phyloP scores from a whole-genome alignment of 129 eudicot genomes.

The Flaveria ramosissima region DNA sequence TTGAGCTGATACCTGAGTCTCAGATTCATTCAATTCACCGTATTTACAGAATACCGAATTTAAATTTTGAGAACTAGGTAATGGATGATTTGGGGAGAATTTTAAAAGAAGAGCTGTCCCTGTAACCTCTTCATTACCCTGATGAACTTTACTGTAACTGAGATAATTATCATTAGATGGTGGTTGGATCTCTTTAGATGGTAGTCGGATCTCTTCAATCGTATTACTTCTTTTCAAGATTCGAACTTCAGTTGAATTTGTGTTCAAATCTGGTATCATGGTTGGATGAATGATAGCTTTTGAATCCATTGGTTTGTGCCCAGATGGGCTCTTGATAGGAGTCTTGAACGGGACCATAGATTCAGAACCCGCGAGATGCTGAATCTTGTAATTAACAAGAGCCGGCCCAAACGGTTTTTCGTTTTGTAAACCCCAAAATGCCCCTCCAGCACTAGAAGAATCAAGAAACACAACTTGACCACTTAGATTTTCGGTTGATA shows the following conservation, averaged over 20 bases:
- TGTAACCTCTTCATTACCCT: conserved; percentile 33
- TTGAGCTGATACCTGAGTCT: conserved; percentile 35
- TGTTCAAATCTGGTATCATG: conserved; percentile 57
- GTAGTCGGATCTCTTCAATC: conserved; percentile 38
- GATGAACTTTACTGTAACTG: conserved; percentile 21
- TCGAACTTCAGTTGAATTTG: conserved; percentile 37
- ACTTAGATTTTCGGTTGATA: conserved; percentile 26
- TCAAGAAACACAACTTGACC: conserved; percentile 55
- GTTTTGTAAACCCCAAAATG: conserved; percentile 58
- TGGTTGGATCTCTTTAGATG: conserved; percentile 25
- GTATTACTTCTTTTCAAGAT: conserved; percentile 32
- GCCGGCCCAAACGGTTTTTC: conserved; percentile 57
- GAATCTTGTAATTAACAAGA: conserved; percentile 53
- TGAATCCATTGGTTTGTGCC: conserved; percentile 28
- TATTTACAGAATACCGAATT: conserved; percentile 42
- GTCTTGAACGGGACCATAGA: conserved; percentile 23
- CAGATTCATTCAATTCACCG: conserved; percentile 52
- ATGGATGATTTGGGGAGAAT: conserved; percentile 42
- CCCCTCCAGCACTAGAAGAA: conserved; percentile 52
- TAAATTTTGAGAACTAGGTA: conserved; percentile 52
- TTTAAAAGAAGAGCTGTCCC: conserved; percentile 55
- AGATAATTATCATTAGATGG: conserved; percentile 29
- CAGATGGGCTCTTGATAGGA: conserved; percentile 32
- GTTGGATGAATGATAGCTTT: conserved; percentile 20
- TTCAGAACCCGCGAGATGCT: conserved; percentile 34